Conservation (phyloP, 2,329 filamentous ascomycete genomes). For the Pseudocercospora cruenta region DNA sequence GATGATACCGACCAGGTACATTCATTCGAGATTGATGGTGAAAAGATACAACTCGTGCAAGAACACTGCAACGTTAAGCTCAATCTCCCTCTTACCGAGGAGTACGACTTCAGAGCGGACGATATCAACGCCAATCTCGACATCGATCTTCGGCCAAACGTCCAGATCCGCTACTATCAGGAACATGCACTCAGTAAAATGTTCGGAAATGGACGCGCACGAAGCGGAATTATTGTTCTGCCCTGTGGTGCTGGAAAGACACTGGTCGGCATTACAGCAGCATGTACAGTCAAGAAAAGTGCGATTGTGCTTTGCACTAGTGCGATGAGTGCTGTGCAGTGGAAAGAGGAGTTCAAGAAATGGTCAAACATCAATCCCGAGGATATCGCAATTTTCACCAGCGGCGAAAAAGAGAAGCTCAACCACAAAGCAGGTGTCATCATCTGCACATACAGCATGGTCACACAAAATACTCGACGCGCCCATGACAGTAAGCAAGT, state of each 20-base stretch:
- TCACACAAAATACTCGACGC: constrained; percentile 84
- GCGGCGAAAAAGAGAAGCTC: constrained; percentile 85
- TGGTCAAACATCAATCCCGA: constrained; percentile 98
- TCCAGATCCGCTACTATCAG: constrained; percentile 91
- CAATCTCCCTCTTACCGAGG: constrained; percentile 84
- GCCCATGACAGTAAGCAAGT: constrained; percentile 95
- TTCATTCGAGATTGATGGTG: constrained; percentile 85
- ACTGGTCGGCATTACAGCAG: constrained; percentile 95
- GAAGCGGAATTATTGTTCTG: constrained; percentile 95
- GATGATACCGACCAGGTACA: constrained; percentile 87
- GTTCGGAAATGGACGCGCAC: constrained; percentile 97
- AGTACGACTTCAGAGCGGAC: constrained; percentile 96
- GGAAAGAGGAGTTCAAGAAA: constrained; percentile 93
- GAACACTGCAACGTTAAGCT: constrained; percentile 82
- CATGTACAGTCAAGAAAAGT: constrained; percentile 96
- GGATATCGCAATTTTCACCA: constrained; percentile 93
- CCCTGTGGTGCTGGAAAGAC: constrained; percentile 98
- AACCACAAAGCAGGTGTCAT: constrained; percentile 91
- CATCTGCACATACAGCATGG: constrained; percentile 98
- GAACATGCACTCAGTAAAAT: constrained; percentile 98
- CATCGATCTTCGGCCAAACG: constrained; percentile 87
- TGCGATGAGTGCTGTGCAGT: constrained; percentile 97
- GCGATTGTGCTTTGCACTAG: constrained; percentile 94
- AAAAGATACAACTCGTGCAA: constrained; percentile 81
- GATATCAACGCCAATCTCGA: constrained; percentile 86